phyloP scores from a whole-genome alignment of 2,329 filamentous ascomycete genomes.

The Cyphellophora attinorum region DNA sequence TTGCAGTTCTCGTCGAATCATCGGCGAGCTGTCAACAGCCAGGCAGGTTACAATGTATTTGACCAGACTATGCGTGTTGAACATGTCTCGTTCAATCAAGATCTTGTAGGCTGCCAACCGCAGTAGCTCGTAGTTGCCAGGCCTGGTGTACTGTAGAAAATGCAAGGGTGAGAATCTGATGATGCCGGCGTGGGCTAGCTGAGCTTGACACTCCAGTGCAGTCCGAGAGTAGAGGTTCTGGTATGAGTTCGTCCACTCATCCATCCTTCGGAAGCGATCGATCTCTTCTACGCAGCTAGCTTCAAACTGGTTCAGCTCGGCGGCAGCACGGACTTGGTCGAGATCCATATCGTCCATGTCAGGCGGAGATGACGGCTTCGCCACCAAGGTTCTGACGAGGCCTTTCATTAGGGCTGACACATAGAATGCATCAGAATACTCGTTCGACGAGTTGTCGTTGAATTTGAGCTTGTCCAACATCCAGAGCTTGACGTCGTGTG shows the following conservation, averaged over 20 bases:
- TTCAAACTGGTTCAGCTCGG: slow-evolving; percentile 45
- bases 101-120: slow-evolving; percentile 51
- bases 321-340: slow-evolving; percentile 37
- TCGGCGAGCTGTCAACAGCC: slow-evolving; percentile 47
- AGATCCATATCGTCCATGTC: slow-evolving; percentile 34
- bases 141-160: slow-evolving; percentile 52
- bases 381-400: slow-evolving; percentile 46
- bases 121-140: slow-evolving; percentile 51
- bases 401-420: slow-evolving; percentile 67
- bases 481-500: slow-evolving; percentile 68
- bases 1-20: slow-evolving; percentile 45
- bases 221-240: slow-evolving; percentile 56
- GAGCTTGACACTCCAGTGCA: slow-evolving; percentile 49
- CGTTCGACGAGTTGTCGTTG: slow-evolving; percentile 89
- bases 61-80: slow-evolving; percentile 36
- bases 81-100: slow-evolving; percentile 46
- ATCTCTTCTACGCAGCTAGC: slow-evolving; percentile 51
- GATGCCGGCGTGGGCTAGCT: slow-evolving; percentile 44
- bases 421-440: slow-evolving; percentile 83
- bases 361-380: slow-evolving; percentile 26
- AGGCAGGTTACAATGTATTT: slow-evolving; percentile 49
- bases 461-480: slow-evolving; percentile 81
- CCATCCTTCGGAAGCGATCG: slow-evolving; percentile 53
- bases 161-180: slow-evolving; percentile 44
- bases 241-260: slow-evolving; percentile 58